These are phyloP conservation scores for Pyrenochaeta sp. DNA, from an alignment of 2,329 filamentous ascomycete genomes.

Conservation along the genomic window DNA sequence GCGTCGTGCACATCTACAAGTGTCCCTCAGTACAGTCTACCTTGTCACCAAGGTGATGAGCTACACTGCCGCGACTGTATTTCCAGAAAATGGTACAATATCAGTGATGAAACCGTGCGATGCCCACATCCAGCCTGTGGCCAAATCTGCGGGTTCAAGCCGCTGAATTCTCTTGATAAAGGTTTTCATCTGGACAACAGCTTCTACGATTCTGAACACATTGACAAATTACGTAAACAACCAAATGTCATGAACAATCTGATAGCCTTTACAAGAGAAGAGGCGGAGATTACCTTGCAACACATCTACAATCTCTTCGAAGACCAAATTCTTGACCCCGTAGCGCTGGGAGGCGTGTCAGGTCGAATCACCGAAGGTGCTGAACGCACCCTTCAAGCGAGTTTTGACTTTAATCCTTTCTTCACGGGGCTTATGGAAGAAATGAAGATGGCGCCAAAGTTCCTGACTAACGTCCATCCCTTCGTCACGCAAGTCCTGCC, in stretches of 20 bases:
- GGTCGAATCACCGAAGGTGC: neutral
- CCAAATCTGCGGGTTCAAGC: constrained; percentile 6
- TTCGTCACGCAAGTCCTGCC: no score
- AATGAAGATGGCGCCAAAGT: constrained; percentile 1
- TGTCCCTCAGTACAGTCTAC: constrained; percentile 5
- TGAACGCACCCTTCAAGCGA: neutral
- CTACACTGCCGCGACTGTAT: constrained; percentile 19
- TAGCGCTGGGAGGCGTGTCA: constrained; percentile 7
- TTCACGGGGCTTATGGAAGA: constrained; percentile 1
- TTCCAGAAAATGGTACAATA: constrained; percentile 5
- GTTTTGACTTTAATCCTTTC: constrained; percentile 6
- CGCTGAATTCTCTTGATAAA: neutral
- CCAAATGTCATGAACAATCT: constrained; percentile 16
- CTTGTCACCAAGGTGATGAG: constrained; percentile 13
- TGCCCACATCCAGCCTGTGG: constrained; percentile 12
- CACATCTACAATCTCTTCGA: constrained; percentile 9
- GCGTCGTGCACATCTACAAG: constrained; percentile 9
- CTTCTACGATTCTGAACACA: constrained; percentile 6
- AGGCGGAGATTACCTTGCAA: constrained; percentile 9
- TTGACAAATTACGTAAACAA: constrained; percentile 13
- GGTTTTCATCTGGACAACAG: neutral
- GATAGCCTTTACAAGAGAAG: constrained; percentile 10
- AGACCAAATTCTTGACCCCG: constrained; percentile 12
- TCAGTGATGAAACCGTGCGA: constrained; percentile 8
- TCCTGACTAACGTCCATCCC: no score